Conservation (phyloP, 768 basidiomycete genomes). For the Naganishia friedmannii region DNA sequence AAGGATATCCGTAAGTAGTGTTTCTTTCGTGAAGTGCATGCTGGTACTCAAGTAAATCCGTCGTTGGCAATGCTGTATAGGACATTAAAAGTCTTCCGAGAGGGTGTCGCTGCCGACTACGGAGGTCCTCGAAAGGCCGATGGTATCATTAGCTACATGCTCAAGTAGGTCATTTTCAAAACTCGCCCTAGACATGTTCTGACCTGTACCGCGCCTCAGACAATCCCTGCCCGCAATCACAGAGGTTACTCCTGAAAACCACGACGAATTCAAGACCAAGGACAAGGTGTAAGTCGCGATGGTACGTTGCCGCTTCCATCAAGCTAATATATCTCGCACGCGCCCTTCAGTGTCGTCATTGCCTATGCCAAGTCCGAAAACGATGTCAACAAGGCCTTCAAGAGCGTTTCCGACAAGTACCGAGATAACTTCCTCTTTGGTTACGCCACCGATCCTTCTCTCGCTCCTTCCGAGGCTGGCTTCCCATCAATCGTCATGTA, state of each 20-base stretch:
- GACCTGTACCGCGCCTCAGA: conserved; percentile 52
- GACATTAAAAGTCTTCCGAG: conserved; percentile 85
- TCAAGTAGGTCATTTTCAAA: conserved; percentile 64
- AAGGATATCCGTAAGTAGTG: conserved; percentile 82
- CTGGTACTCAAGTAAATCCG: neutral
- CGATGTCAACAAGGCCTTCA: conserved; percentile 74
- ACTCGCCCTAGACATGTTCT: conserved; percentile 29
- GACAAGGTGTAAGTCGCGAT: conserved; percentile 66
- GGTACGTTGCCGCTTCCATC: neutral
- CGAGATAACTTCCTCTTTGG: conserved; percentile 95
- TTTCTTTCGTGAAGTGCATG: neutral
- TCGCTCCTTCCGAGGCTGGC: conserved; percentile 55
- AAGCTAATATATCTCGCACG: conserved; percentile 4
- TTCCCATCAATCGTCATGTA: conserved; percentile 84
- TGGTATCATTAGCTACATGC: conserved; percentile 93
- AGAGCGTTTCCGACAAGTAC: conserved; percentile 73
- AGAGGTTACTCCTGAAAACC: conserved; percentile 69
- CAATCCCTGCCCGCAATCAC: conserved; percentile 93
- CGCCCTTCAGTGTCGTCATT: conserved; percentile 62
- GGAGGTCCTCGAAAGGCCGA: conserved; percentile 86
- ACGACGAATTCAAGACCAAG: conserved; percentile 76
- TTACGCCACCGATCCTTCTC: conserved; percentile 66
- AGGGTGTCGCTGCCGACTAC: conserved; percentile 77
- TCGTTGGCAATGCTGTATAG: conserved; percentile 53
- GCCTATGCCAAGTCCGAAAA: conserved; percentile 75